Evolutionary conservation across 176 grass and related monocot species (phyloP).

Genomic region (Luzula sylvatica): DNA sequence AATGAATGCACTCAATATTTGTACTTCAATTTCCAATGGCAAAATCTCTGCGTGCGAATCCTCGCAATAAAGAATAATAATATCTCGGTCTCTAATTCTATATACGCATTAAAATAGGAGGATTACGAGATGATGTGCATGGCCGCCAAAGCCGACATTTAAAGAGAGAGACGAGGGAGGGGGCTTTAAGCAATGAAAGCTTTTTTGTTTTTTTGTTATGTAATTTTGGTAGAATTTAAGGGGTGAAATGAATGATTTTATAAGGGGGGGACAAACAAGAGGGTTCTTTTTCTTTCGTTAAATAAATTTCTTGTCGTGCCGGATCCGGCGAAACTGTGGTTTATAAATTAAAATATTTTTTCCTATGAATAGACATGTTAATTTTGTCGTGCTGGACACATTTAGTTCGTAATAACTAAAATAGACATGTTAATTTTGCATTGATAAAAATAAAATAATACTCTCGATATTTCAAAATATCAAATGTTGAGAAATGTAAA

Average conservation of each 20-base stretch:
- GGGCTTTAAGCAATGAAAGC: background rate
- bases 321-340: slow-evolving; percentile 15
- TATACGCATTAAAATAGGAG: slow-evolving; percentile 10
- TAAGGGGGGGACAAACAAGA: background rate
- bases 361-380: too few relatives aligned
- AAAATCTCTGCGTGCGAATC: background rate
- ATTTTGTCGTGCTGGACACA: too few relatives aligned
- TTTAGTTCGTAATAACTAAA: too few relatives aligned
- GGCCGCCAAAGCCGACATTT: slow-evolving; percentile 22
- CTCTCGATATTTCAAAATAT: too few relatives aligned
- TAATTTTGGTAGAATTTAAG: background rate
- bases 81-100: slow-evolving; percentile 7
- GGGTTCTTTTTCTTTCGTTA: background rate
- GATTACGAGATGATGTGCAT: slow-evolving; percentile 20
- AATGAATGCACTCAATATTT: background rate
- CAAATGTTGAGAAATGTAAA: too few relatives aligned
- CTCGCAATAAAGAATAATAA: slow-evolving; percentile 22
- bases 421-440: too few relatives aligned
- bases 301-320: slow-evolving; percentile 10
- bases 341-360: too few relatives aligned
- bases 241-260: slow-evolving; percentile 9
- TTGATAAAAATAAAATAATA: too few relatives aligned
- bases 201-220: background rate
- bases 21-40: background rate
- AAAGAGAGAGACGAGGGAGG: background rate